Percentiles rank a stretch among this genome's conserved stretches.
Evolutionary conservation across 495 filamentous ascomycete species (phyloP).

Genomic region (Aspergillus nidulans): DNA sequence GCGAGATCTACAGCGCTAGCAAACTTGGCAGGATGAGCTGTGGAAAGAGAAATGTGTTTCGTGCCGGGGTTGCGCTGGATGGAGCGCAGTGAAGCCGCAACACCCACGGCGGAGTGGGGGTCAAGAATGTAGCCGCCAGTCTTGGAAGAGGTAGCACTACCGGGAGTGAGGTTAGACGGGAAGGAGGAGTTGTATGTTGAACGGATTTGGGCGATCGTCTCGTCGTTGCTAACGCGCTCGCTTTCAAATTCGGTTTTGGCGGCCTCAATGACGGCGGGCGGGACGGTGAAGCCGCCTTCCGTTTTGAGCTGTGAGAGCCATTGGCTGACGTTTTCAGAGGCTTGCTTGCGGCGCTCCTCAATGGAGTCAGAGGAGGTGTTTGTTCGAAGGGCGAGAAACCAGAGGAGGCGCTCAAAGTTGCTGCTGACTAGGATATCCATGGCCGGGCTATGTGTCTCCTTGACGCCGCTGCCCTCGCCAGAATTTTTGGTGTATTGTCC

Average conservation of each 20-base stretch:
- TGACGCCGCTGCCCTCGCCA: constrained; percentile 48
- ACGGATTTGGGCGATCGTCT: constrained; percentile 73
- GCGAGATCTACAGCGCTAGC: constrained; percentile 71
- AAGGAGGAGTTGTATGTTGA: constrained; percentile 51
- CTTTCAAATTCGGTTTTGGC: constrained; percentile 69
- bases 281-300: constrained; percentile 74
- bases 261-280: constrained; percentile 57
- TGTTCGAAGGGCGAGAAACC: constrained; percentile 70
- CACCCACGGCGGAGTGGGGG: constrained; percentile 84
- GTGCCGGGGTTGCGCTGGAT: constrained; percentile 47
- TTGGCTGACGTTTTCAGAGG: constrained; percentile 53
- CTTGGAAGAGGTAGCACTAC: constrained; percentile 31
- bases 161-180: constrained; percentile 25
- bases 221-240: constrained; percentile 73
- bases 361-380: constrained; percentile 24
- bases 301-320: constrained; percentile 77
- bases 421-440: constrained; percentile 96
- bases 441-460: constrained; percentile 83
- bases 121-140: constrained; percentile 71
- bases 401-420: constrained; percentile 96
- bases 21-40: constrained; percentile 94
- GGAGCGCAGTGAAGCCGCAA: constrained; percentile 65
- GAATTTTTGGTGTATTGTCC: constrained; percentile 72
- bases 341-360: constrained; percentile 36
- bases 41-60: constrained; percentile 76